Percentiles rank a stretch among this genome's conserved stretches.
Conservation (phyloP, 1,284 basidiomycete species). For the Filobasidium uniguttulatum region DNA sequence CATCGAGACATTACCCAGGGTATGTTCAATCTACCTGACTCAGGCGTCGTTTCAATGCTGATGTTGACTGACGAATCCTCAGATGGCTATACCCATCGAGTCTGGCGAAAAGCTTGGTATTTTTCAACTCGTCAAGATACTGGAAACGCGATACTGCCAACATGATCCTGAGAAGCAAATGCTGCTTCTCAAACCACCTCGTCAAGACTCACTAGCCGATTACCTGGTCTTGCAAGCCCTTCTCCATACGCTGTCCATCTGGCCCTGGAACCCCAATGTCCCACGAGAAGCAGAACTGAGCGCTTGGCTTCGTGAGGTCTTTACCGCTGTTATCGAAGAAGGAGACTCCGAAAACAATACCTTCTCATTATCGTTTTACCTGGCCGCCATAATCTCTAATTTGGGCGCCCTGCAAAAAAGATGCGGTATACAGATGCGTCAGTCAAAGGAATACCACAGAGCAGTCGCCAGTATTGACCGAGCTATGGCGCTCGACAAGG, state of each 20-base stretch:
- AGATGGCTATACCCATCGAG: conserved; percentile 37
- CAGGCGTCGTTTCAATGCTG: neutral
- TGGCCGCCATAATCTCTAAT: conserved; percentile 4
- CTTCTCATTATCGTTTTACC: conserved; percentile 10
- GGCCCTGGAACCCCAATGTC: conserved; percentile 84
- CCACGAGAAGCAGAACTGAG: conserved; percentile 55
- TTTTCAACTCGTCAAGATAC: conserved; percentile 92
- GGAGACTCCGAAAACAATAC: conserved; percentile 14
- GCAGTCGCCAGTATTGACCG: conserved; percentile 71
- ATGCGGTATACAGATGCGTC: neutral
- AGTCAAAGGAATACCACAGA: conserved; percentile 42
- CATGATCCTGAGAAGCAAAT: conserved; percentile 62
- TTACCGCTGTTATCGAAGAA: conserved; percentile 21
- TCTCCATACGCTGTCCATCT: neutral
- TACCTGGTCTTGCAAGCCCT: conserved; percentile 67
- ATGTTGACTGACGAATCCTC: no score
- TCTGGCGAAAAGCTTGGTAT: conserved; percentile 48
- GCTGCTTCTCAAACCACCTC: conserved; percentile 50
- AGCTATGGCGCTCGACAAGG: conserved; percentile 82
- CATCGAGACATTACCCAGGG: conserved; percentile 66
- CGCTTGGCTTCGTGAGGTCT: conserved; percentile 19
- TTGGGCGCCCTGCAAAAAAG: conserved; percentile 2
- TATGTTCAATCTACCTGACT: conserved; percentile 39
- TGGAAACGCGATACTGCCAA: conserved; percentile 76
- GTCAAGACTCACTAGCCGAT: conserved; percentile 50